phyloP scores from a whole-genome alignment of 192 early-diverging fungal genomes.

The Glomus cerebriforme region DNA sequence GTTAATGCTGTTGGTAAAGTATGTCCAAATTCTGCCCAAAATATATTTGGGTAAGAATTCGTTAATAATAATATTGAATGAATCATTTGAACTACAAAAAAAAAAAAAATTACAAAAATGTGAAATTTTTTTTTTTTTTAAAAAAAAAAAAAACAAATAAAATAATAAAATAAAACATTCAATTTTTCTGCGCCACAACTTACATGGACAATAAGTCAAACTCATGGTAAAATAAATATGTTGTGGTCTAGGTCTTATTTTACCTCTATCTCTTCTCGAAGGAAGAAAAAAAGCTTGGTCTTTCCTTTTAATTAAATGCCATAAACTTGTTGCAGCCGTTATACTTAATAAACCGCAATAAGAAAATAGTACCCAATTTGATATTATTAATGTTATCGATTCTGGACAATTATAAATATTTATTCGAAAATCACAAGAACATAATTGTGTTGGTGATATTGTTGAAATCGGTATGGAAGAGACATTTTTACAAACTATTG shows the following conservation, averaged over 20 bases:
- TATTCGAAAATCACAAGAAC: conserved; percentile 4
- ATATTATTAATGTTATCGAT: neutral
- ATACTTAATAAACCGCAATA: neutral
- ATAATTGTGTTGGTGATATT: neutral
- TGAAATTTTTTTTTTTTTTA: too few species aligned
- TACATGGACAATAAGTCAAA: conserved; percentile 3
- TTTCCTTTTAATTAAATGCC: neutral
- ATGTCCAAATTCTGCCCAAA: conserved; percentile 4
- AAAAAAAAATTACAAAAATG: neutral
- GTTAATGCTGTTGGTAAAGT: neutral
- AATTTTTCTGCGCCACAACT: neutral
- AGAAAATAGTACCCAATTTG: neutral
- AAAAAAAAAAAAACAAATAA: too few species aligned
- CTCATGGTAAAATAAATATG: neutral
- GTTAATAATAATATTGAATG: conserved; percentile 3
- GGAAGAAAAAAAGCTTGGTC: neutral
- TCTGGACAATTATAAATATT: conserved; percentile 7
- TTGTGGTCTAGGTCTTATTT: neutral
- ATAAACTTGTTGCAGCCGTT: neutral
- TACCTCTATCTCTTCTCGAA: neutral
- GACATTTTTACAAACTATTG: neutral
- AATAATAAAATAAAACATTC: too few species aligned
- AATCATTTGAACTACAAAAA: neutral
- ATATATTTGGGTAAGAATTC: neutral
- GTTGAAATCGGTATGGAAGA: too few species aligned